Evolutionary conservation across 2,329 filamentous ascomycete genomes (phyloP), one percentile per base, ranked within the genome.

Genomic region (Dactylonectria macrodidyma): DNA sequence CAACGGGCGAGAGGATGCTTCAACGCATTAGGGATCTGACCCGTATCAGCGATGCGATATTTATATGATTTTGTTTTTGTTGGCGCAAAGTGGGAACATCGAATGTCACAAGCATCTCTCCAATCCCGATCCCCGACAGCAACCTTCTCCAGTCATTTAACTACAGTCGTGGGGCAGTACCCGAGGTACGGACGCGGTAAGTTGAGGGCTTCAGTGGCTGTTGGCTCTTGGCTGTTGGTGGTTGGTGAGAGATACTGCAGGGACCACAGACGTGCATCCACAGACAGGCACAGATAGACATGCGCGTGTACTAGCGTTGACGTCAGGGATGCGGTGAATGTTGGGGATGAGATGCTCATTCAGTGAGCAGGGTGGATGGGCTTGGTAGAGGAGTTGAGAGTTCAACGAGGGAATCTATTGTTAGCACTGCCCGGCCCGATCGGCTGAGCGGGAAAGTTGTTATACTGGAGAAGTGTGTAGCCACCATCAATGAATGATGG

Each of bases 261-360:
- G 55, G 48, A 55, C 56, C 38, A 50, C 41, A 16, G 24, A 41
- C 34, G 59, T 63, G 59, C 34, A 44, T 44, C 22, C 41, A 24
- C 33, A 41, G 24, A 14, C 6, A 48, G 36, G 9, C 12, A n/a
- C 14, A 44, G 41, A n/a, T n/a, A 22, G 50, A 56, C 59, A 41
- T 56, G 59, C 56, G 57, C 44, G 55, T 59, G 58, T 54, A 51
- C 57, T 33, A 60, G 50, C 26, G 34, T 69, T 67, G 70, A 75
- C 68, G 59, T 74, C 58, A 68, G 71, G 68, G 61, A 24, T 56
- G 66, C 44, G 63, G 59, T 62, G 65, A 74, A 65, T 74, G 73
- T 74, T 75, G 71, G 69, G 73, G 71, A 70, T 61, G 66, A 38
- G 30, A 70, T 64, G 48, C 64, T 52, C 62, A 65, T 60, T 8